Base-by-base conservation (phyloP, 1,139 yeast species). In the Pichia sp. region DNA sequence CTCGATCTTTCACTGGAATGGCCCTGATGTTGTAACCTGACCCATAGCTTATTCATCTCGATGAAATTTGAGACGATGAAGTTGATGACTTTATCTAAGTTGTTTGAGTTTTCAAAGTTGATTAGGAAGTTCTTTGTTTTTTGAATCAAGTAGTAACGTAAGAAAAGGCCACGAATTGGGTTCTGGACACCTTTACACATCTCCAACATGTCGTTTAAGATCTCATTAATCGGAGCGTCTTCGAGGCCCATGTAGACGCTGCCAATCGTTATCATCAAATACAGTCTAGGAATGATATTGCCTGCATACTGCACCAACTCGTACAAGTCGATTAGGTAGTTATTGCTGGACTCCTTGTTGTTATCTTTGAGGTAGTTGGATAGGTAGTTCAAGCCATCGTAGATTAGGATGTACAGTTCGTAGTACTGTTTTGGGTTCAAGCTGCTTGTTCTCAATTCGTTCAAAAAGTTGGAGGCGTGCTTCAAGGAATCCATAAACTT, bases 131-230 rank as follows among this genome's bases (percentile, higher is more conserved):
- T 86, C 63, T 90, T 87, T 19, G 90, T 86, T 59, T 92, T 77
- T 68, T 93, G 98, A 5, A 93, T 84, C 49, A 93, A 74, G 68
- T 90, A 93, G 72, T 93, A 92, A 54, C 99, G 76, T 64, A 95
- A 74, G 69, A 93, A 93, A 58, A 93, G 74, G 1, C 99, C 99
- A 58, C 93, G 75, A 40, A 90, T 82, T 0, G 99, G 99, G 67
- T 90, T 95, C 70, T 93, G 99, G 1, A 92, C 96, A n/a, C 98
- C 99, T 46, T 96, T 80, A 61, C 96, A 87, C 99, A 93, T 93
- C 70, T 95, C 99, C 68, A 93, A 85, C 96, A 95, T 86, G 68
- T 93, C 99, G 68, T 87, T 89, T 84, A 93, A 81, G 55, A 95
- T 86, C 62, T 92, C 98, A 67, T 82, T 82, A 31, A 82, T 79